Conservation (phyloP, 2,329 filamentous ascomycete genomes). For the Colletotrichum orchidophilum region DNA sequence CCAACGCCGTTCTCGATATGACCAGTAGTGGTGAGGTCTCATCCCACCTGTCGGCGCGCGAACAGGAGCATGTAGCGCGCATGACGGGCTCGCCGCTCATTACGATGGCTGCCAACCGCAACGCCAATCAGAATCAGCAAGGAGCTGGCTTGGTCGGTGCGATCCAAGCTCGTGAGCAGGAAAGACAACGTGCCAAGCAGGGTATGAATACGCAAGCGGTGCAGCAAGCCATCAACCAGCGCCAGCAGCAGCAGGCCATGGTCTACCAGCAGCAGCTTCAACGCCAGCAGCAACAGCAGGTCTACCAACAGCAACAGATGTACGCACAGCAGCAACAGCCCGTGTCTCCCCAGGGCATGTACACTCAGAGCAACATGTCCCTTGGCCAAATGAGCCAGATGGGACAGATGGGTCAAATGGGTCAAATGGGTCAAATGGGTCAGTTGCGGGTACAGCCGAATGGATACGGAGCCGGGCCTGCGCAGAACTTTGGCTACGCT, state of each 20-base stretch:
- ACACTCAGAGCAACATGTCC: conserved; percentile 31
- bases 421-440: not conserved
- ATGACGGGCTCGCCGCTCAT: conserved; percentile 82
- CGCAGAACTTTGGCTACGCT: conserved; percentile 16
- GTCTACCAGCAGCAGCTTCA: conserved; percentile 46
- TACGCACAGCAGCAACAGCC: conserved; percentile 36
- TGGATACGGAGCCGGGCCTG: conserved; percentile 7
- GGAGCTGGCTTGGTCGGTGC: conserved; percentile 77
- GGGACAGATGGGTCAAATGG: not conserved
- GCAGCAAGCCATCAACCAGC: conserved; percentile 76
- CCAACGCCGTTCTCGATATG: conserved; percentile 61
- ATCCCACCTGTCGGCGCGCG: conserved; percentile 79
- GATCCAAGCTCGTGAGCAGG: conserved; percentile 82
- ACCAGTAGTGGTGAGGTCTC: conserved; percentile 49
- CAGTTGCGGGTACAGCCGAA: conserved; percentile 11
- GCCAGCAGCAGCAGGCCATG: conserved; percentile 56
- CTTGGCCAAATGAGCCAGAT: conserved; percentile 20
- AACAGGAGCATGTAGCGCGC: conserved; percentile 89
- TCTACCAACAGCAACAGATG: conserved; percentile 39
- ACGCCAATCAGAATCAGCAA: conserved; percentile 57
- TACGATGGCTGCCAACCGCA: conserved; percentile 57
- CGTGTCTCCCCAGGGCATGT: conserved; percentile 30
- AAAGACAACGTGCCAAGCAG: conserved; percentile 76
- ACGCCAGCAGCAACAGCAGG: conserved; percentile 42
- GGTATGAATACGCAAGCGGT: conserved; percentile 76